phyloP scores from a whole-genome alignment of 495 filamentous ascomycete species.

The Choiromyces venosus region DNA sequence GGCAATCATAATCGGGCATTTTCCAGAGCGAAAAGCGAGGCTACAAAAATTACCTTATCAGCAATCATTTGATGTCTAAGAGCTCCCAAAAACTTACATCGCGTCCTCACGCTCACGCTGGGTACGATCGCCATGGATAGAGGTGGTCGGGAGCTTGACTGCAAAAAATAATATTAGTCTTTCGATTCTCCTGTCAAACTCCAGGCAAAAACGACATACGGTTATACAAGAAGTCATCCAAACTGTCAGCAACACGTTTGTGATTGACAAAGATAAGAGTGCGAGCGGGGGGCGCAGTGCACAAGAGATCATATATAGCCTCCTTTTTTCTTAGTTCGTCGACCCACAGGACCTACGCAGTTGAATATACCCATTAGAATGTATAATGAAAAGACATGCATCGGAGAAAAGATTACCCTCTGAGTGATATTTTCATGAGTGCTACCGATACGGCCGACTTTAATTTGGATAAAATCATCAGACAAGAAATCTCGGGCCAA shows the following conservation, averaged over 20 bases:
- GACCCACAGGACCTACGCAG: conserved; percentile 54
- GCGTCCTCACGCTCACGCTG: conserved; percentile 92
- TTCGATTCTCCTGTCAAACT: neutral
- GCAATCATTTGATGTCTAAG: neutral
- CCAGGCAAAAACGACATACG: conserved; percentile 24
- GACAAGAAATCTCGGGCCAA: conserved; percentile 70
- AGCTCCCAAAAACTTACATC: conserved; percentile 54
- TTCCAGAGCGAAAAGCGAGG: conserved; percentile 70
- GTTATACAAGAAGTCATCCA: conserved; percentile 87
- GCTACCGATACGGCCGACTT: conserved; percentile 77
- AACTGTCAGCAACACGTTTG: conserved; percentile 64
- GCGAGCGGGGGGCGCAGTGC: conserved; percentile 61
- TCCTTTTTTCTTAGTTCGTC: conserved; percentile 59
- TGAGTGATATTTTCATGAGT: conserved; percentile 76
- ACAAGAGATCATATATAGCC: conserved; percentile 66
- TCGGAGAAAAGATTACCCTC: conserved; percentile 42
- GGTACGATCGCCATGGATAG: conserved; percentile 79
- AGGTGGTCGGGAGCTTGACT: conserved; percentile 66
- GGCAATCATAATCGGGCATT: conserved; percentile 71
- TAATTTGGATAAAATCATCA: conserved; percentile 66
- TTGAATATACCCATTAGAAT: neutral
- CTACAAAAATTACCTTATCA: conserved; percentile 12
- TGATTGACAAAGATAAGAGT: conserved; percentile 88
- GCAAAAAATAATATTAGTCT: conserved; percentile 5
- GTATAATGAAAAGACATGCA: conserved; percentile 6